Evolutionary conservation across 176 grass and related monocot genomes (phyloP).

Genomic region (Hsuehochloa calcarea): DNA sequence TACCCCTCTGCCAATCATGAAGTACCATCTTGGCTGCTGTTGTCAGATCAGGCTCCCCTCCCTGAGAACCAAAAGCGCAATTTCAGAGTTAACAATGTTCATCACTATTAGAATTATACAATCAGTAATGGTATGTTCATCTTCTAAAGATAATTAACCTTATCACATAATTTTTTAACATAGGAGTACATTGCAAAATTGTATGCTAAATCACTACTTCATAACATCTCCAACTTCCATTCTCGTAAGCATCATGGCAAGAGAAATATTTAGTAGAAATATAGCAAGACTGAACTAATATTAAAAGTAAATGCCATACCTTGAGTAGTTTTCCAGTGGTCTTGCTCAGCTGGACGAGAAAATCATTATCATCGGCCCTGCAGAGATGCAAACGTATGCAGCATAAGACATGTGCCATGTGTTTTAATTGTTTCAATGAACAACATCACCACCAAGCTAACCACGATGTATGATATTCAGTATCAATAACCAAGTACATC

Average conservation of each 20-base stretch:
- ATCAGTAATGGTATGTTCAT: neutral
- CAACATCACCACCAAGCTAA: neutral
- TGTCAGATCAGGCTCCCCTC: conserved; percentile 84
- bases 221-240: neutral
- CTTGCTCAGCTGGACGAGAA: conserved; percentile 79
- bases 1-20: conserved; percentile 97
- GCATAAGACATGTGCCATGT: neutral
- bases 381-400: conserved; percentile 28
- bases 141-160: neutral
- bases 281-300: neutral
- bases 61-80: conserved; percentile 51
- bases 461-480: neutral
- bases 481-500: neutral
- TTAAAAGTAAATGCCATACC: conserved; percentile 42
- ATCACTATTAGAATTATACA: neutral
- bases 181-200: neutral
- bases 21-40: conserved; percentile 93
- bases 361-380: conserved; percentile 87
- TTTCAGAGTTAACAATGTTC: neutral
- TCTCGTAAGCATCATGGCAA: neutral
- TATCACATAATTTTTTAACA: neutral
- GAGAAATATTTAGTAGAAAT: neutral
- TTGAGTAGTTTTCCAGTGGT: conserved; percentile 83
- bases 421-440: conserved; percentile 14
- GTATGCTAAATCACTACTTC: neutral